Evolutionary conservation across 495 filamentous ascomycete species (phyloP).

Genomic region (Penicillium atrosanguineum): DNA sequence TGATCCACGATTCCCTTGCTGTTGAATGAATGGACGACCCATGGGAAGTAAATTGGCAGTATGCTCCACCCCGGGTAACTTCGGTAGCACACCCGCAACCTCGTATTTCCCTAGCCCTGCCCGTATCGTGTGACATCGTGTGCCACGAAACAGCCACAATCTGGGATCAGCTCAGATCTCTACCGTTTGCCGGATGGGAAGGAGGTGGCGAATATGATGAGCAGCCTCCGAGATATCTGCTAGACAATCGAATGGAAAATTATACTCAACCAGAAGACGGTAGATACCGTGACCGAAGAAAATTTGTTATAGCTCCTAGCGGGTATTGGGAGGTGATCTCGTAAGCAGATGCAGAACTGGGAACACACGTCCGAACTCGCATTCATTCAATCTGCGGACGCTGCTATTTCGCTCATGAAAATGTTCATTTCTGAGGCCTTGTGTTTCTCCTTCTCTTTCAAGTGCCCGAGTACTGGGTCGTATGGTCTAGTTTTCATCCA

Average conservation of each 20-base stretch:
- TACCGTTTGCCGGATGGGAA: conserved; percentile 3
- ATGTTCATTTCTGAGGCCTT: too few relatives aligned
- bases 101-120: conserved; percentile 1
- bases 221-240: conserved; percentile 4
- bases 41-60: not conserved
- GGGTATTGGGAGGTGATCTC: conserved; percentile 1
- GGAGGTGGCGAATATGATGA: conserved; percentile 3
- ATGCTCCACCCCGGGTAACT: not conserved
- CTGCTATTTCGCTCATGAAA: too few relatives aligned
- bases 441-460: too few relatives aligned
- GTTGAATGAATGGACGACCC: not conserved
- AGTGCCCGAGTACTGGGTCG: too few relatives aligned
- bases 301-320: conserved; percentile 8
- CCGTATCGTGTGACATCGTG: too few relatives aligned
- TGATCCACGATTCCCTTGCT: too few relatives aligned
- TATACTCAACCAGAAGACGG: conserved; percentile 12
- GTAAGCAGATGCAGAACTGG: conserved; percentile 2
- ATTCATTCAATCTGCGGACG: too few relatives aligned
- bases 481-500: too few relatives aligned
- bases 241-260: conserved; percentile 12
- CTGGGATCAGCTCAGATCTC: conserved; percentile 3
- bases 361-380: too few relatives aligned
- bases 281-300: conserved; percentile 8
- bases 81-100: not conserved
- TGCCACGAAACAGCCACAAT: not conserved